phyloP scores from a whole-genome alignment of 495 filamentous ascomycete genomes.

The Podospora appendiculata region DNA sequence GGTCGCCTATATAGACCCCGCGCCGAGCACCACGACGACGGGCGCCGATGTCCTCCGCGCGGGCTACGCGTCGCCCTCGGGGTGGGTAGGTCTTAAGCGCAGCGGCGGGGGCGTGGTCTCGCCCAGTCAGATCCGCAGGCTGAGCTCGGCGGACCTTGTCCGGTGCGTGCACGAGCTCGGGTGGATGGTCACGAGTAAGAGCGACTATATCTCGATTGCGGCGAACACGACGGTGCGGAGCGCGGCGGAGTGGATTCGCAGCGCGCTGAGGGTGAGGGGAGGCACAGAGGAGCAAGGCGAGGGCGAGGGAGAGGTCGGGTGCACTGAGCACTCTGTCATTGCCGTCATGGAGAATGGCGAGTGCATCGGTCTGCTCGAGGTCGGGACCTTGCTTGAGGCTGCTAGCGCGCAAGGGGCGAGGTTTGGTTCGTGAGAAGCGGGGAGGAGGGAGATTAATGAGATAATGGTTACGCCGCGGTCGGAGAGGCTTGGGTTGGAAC shows the following conservation, averaged over 20 bases:
- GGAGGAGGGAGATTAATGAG: not conserved
- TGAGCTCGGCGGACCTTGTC: constrained; percentile 27
- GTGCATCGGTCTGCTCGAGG: constrained; percentile 38
- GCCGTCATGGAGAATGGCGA: constrained; percentile 34
- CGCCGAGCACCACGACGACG: not conserved
- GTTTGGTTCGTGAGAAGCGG: no score
- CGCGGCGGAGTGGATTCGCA: constrained; percentile 34
- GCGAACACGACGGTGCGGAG: constrained; percentile 30
- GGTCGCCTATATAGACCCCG: constrained; percentile 3
- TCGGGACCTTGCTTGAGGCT: constrained; percentile 21
- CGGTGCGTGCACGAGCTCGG: constrained; percentile 13
- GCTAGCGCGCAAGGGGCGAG: not conserved
- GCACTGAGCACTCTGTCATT: constrained; percentile 33
- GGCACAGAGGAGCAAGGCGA: not conserved
- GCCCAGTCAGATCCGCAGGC: constrained; percentile 30
- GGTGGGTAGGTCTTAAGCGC: constrained; percentile 34
- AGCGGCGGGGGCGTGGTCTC: constrained; percentile 27
- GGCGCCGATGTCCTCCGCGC: constrained; percentile 41
- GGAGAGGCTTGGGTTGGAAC: no score
- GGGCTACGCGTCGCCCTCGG: constrained; percentile 36
- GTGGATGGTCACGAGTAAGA: constrained; percentile 27
- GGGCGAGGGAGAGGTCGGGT: constrained; percentile 7
- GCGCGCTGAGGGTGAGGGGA: not conserved
- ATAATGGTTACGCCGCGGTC: not conserved
- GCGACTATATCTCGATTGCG: constrained; percentile 38